Base-by-base conservation (phyloP, 2,329 filamentous ascomycete genomes). In the Calycina herbarum region DNA sequence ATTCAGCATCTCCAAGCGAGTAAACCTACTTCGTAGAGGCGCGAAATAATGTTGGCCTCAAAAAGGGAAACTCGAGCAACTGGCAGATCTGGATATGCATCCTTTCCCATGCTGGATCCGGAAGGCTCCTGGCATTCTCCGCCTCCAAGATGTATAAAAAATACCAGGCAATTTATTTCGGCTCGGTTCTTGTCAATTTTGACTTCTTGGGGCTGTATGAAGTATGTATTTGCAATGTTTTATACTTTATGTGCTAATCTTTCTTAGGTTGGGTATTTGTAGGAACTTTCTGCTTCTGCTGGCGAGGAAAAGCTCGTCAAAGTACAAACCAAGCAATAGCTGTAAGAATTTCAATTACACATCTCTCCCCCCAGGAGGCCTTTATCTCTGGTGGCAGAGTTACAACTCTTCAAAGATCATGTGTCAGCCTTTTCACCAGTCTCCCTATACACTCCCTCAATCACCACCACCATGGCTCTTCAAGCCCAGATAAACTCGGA, bases 71-170 rank as follows among this genome's bases (percentile, higher is more conserved):
- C 24, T 33, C 31, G 2, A 57, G 54, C 10, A 57, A 31, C 24
- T 57, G 10, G 54, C 54, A 57, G 5, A 57, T 57, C 54, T 33
- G 7, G 54, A 57, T 57, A 57, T 31, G 31, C 24, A 57, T 57
- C 27, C 54, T 57, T 57, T 57, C 54, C 54, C 54, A 31, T 31
- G 31, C 54, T 57, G 54, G 54, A 31, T 57, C 54, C 31, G 54
- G 24, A 24, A 24, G 17, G 24, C 54, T 57, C 31, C 31, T 57
- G 7, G 54, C 10, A 57, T 57, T 57, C 31, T 57, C 17, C 2
- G 54, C 54, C 54, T 57, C 54, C 5, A 57, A 31, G 24, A 57
- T 57, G 11, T 57, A 57, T 33, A 15, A 57, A n/a, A 57, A 57
- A 33, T 57, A 57, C 54, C 31, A 57, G 8, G 8, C 1, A 31